A percentile compares a stretch with the other conserved stretches of the same genome.
These are phyloP conservation scores for Phlebiopsis gigantea DNA, from an alignment of 768 basidiomycete genomes.

Conservation along the genomic window DNA sequence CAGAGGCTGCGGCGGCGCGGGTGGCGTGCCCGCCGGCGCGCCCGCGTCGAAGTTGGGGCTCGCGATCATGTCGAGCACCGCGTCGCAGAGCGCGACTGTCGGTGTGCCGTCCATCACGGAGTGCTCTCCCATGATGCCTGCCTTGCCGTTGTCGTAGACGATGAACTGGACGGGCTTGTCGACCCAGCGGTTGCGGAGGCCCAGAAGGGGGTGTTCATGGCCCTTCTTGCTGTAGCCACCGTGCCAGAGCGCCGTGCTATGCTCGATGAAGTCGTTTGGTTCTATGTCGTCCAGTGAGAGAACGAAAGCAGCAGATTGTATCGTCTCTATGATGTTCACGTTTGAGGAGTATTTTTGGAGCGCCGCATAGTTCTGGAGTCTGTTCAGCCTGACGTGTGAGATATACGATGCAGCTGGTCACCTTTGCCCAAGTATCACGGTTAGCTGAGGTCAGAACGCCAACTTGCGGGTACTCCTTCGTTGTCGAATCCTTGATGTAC, in stretches of 20 bases:
- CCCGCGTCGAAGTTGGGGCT: constrained; percentile 64
- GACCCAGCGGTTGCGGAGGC: constrained; percentile 76
- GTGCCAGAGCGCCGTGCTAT: constrained; percentile 78
- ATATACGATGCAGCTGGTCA: constrained; percentile 20
- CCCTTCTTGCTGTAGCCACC: constrained; percentile 44
- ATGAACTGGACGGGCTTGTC: constrained; percentile 90
- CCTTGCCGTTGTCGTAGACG: constrained; percentile 74
- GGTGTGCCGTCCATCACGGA: constrained; percentile 91
- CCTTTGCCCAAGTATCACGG: constrained; percentile 88
- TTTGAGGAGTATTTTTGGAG: constrained; percentile 58
- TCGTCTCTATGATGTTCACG: constrained; percentile 55
- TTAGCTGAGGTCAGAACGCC: constrained; percentile 76
- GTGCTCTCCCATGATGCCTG: constrained; percentile 92
- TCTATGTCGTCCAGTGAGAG: constrained; percentile 69
- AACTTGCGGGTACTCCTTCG: constrained; percentile 60
- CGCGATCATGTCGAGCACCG: constrained; percentile 56
- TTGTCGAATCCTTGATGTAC: constrained; percentile 63
- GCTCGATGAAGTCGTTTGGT: constrained; percentile 47
- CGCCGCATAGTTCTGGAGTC: constrained; percentile 52
- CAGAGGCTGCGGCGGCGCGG: constrained; percentile 29
- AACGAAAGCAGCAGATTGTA: constrained; percentile 84
- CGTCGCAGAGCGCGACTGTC: constrained; percentile 66
- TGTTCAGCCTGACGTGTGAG: background rate
- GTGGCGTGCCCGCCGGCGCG: constrained; percentile 19
- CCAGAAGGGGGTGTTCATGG: constrained; percentile 28